phyloP scores from a whole-genome alignment of 2,329 filamentous ascomycete species.

The Scedosporium apiospermum region DNA sequence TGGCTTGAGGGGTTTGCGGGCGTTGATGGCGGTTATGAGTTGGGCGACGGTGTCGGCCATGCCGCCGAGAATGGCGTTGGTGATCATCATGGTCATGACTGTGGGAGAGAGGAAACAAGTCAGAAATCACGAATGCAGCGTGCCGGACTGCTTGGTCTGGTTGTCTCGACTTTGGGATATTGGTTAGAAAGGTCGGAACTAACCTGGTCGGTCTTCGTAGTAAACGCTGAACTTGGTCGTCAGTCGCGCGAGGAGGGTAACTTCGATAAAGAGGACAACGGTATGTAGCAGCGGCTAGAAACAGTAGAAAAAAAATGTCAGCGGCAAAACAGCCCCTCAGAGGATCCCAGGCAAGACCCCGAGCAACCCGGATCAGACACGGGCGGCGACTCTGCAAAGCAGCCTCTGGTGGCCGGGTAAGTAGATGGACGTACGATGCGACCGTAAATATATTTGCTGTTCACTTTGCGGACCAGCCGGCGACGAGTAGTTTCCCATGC shows the following conservation, averaged over 20 bases:
- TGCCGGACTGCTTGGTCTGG: background rate
- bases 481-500: slow-evolving; percentile 49
- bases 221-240: slow-evolving; percentile 85
- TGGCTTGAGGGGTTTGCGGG: slow-evolving; percentile 54
- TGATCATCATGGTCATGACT: slow-evolving; percentile 98
- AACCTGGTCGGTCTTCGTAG: slow-evolving; percentile 83
- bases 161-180: slow-evolving; percentile 1
- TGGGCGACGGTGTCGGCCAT: slow-evolving; percentile 96
- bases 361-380: background rate
- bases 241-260: slow-evolving; percentile 74
- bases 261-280: slow-evolving; percentile 77
- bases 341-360: background rate
- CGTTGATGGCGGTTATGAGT: slow-evolving; percentile 73
- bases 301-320: slow-evolving; percentile 7
- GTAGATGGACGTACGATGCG: slow-evolving; percentile 51
- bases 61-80: slow-evolving; percentile 89
- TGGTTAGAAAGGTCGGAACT: slow-evolving; percentile 15
- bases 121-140: background rate
- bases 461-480: slow-evolving; percentile 55
- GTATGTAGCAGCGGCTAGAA: slow-evolving; percentile 76
- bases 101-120: slow-evolving; percentile 8
- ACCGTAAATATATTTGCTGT: slow-evolving; percentile 64
- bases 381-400: too few relatives aligned
- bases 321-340: too few relatives aligned
- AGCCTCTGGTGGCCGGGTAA: background rate